Evolutionary conservation across 2,329 filamentous ascomycete genomes (phyloP).

Genomic region (Magnaporthiopsis poae): DNA sequence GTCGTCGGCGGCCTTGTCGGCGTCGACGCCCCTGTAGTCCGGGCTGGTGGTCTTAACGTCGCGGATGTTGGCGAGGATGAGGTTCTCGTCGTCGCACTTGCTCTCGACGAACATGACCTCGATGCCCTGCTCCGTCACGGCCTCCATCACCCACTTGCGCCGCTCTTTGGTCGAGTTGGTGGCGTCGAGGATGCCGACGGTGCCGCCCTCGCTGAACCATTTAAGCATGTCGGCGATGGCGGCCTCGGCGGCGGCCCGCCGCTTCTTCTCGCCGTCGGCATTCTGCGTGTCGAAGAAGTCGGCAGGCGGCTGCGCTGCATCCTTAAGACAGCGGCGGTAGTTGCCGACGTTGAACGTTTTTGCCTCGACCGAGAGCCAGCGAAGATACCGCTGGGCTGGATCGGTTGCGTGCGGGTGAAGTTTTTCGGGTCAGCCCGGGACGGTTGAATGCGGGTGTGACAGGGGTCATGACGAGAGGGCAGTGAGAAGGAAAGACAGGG

Average conservation of each 20-base stretch:
- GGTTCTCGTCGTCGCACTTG: constrained; percentile 86
- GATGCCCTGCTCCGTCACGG: constrained; percentile 63
- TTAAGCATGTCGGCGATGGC: constrained; percentile 87
- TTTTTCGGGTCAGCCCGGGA: constrained; percentile 5
- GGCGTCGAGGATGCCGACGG: constrained; percentile 89
- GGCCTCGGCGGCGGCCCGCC: constrained; percentile 79
- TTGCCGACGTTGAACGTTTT: constrained; percentile 96
- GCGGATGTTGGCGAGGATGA: constrained; percentile 96
- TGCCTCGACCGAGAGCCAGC: constrained; percentile 89
- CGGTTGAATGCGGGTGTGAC: neutral
- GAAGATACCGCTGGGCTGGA: constrained; percentile 80
- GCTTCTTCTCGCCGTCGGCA: constrained; percentile 77
- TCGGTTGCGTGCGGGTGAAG: constrained; percentile 7
- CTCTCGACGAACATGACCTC: constrained; percentile 95
- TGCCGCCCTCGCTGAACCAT: constrained; percentile 75
- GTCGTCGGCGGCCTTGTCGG: constrained; percentile 78
- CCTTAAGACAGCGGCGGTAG: constrained; percentile 64
- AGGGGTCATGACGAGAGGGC: neutral
- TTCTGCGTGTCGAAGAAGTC: constrained; percentile 94
- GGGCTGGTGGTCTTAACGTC: constrained; percentile 96
- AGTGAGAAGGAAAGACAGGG: too few species aligned
- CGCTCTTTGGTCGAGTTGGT: constrained; percentile 91
- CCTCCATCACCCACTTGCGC: constrained; percentile 81
- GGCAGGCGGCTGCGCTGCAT: constrained; percentile 80
- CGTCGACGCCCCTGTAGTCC: constrained; percentile 89